Base-by-base conservation (phyloP, 768 basidiomycete species). In the Boletus fagicola region DNA sequence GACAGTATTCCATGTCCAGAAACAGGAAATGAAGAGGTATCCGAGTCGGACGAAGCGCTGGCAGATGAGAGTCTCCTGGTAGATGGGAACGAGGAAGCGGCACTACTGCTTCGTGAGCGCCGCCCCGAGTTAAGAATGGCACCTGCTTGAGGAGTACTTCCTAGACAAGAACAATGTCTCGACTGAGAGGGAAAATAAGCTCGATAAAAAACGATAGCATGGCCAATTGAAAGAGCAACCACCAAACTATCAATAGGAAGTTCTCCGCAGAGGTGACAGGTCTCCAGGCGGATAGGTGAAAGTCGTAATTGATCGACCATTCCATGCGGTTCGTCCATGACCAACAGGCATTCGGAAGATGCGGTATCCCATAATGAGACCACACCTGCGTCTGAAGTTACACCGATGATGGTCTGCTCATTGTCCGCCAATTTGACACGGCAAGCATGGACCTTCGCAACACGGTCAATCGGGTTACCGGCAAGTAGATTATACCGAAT, bases 1-100 rank as follows among this genome's bases (percentile, higher is more conserved):
- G 88, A 85, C 68, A 92, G 83, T 39, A 87, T 80, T 20, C 88
- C 92, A 65, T 91, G 91, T 3, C 79, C 90, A 7, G 88, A 92
- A 24, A 94, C 81, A 12, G 92, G 92, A 68, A 92, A 94, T 10
- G 82, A 75, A 6, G 81, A 73, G 0, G 77, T 68, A 52, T 86
- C 83, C 22, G 57, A 28, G 22, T 71, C 65, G 26, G 69, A 62
- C 72, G 79, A 49, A 73, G 69, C 20, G 20, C 68, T 66, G 33
- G 74, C 69, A 26, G 81, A 74, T 5, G 82, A 79, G 16, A 83
- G 65, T 54, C 82, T 76, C 46, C 81, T 77, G n/a, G 72, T 62
- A 53, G 83, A 79, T 7, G 85, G 82, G 3, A 74, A 70, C 12
- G 75, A 48, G 8, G 80, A 74, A 6, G 76, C 76, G 26, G 71